Evolutionary conservation across 2,329 filamentous ascomycete species (phyloP), one percentile per base, ranked within the genome.

Genomic region (Fusarium anthophilum): DNA sequence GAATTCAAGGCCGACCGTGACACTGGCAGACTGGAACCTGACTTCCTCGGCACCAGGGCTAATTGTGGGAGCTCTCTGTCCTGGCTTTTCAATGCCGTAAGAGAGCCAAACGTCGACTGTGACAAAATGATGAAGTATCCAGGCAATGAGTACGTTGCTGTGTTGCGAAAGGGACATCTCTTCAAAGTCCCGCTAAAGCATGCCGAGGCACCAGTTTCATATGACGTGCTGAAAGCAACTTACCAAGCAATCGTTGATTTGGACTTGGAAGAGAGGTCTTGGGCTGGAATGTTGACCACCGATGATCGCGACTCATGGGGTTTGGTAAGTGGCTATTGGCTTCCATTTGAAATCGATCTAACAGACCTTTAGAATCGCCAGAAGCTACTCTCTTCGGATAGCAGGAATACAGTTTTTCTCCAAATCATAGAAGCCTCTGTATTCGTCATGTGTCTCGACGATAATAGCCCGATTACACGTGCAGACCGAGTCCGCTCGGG

Each of bases 61-160:
- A 65, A 65, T 9, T 65, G 62, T 13, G 62, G 56, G 2, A 30
- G 53, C 17, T 65, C 62, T 3, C n/a, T 63, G 4, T 65, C 62
- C 8, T 65, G 62, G 62, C 14, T 65, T 2, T 65, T 65, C 24
- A 62, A 65, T 26, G 62, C 62, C 4, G 56, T 65, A 18, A 53
- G 62, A 28, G 62, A 65, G 22, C 62, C 56, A 4, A 65, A 65
- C 3, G 32, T 63, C 8, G 56, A 26, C 17, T 64, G 62, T 51
- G 62, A 65, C 30, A 65, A 62, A 24, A 65, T 65, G 62, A 63
- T 65, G 56, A 62, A 51, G 22, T 65, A 65, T 15, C 45, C 45
- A 0, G 57, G 11, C 3, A 62, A 65, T 44, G 62, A 62, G 32
- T 62, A 65, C 4, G 57, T 53, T 39, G 62, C 62, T 3, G 62